Percentiles rank a stretch among this genome's conserved stretches.
Conservation (phyloP, 768 basidiomycete genomes). For the Collybiopsis confluens region DNA sequence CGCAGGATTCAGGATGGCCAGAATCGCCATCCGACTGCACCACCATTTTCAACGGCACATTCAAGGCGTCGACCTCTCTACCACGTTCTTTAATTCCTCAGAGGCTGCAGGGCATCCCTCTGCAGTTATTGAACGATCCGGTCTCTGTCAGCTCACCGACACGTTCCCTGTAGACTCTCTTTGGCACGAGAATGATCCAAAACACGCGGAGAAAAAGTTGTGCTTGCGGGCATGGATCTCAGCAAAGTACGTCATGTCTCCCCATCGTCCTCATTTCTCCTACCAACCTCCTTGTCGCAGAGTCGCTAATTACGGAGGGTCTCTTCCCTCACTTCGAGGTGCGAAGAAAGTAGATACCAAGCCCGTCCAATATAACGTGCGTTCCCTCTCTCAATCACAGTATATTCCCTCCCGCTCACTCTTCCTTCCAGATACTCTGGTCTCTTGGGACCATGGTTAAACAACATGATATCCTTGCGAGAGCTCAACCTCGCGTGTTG, state of each 20-base stretch:
- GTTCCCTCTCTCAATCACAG: background rate
- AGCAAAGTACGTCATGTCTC: slow-evolving; percentile 17
- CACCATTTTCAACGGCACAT: slow-evolving; percentile 22
- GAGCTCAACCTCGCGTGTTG: slow-evolving; percentile 25
- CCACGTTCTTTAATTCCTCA: slow-evolving; percentile 17
- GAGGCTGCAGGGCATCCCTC: slow-evolving; percentile 21
- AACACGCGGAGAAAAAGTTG: slow-evolving; percentile 18
- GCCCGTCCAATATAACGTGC: slow-evolving; percentile 15
- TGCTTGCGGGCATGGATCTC: slow-evolving; percentile 37
- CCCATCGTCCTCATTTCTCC: too few species aligned
- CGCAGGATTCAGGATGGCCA: slow-evolving; percentile 34
- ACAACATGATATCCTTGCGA: slow-evolving; percentile 30
- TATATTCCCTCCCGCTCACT: background rate
- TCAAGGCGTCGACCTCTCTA: slow-evolving; percentile 34
- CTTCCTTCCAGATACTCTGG: slow-evolving; percentile 22
- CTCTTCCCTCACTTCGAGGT: background rate
- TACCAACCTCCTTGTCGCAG: too few species aligned
- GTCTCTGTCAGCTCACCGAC: background rate
- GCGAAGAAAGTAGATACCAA: slow-evolving; percentile 15
- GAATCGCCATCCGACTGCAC: slow-evolving; percentile 27
- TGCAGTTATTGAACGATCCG: slow-evolving; percentile 15
- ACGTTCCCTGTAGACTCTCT: slow-evolving; percentile 17
- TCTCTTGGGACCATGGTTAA: slow-evolving; percentile 25
- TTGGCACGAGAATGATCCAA: slow-evolving; percentile 25
- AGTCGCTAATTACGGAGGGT: slow-evolving; percentile 14